Evolutionary conservation across 352 stramenopile genomes (phyloP).

Genomic region (Pythium phragmitis): DNA sequence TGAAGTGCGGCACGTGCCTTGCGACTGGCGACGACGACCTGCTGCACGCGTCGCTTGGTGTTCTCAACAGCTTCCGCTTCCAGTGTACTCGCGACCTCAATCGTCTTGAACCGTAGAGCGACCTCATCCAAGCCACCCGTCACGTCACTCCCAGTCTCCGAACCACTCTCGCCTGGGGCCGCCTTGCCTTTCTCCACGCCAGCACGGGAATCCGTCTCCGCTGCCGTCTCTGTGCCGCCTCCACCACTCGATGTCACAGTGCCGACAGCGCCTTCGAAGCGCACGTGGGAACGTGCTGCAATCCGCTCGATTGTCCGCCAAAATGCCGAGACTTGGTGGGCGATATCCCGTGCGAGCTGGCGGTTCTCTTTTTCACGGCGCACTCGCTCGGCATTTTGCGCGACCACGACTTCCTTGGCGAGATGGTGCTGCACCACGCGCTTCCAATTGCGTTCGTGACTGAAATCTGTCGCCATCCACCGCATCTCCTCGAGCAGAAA

Average conservation of each 20-base stretch:
- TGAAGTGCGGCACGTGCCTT: constrained; percentile 27
- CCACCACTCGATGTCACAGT: background rate
- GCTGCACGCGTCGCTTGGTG: constrained; percentile 29
- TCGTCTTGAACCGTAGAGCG: constrained; percentile 15
- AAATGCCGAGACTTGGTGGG: constrained; percentile 73
- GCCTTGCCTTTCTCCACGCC: background rate
- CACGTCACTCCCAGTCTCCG: constrained; percentile 13
- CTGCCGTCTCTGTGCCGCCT: background rate
- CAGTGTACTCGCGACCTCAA: constrained; percentile 21
- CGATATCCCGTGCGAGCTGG: constrained; percentile 64
- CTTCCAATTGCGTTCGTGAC: constrained; percentile 97
- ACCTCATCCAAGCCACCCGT: background rate
- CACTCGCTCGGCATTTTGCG: constrained; percentile 64
- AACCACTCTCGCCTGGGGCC: constrained; percentile 5
- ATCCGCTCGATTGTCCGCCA: constrained; percentile 87
- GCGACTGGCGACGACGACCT: constrained; percentile 46
- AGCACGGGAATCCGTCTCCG: background rate
- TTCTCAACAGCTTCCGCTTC: constrained; percentile 22
- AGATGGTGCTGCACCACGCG: constrained; percentile 61
- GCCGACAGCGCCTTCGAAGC: constrained; percentile 44
- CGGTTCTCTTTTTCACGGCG: constrained; percentile 64
- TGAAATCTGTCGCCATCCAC: constrained; percentile 96
- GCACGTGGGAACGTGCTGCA: constrained; percentile 68
- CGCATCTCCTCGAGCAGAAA: constrained; percentile 95
- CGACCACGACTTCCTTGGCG: constrained; percentile 59